Percentiles rank a stretch among this genome's conserved stretches.
phyloP scores from a whole-genome alignment of 805 yeast species.

The Monosporozyma aerobia region DNA sequence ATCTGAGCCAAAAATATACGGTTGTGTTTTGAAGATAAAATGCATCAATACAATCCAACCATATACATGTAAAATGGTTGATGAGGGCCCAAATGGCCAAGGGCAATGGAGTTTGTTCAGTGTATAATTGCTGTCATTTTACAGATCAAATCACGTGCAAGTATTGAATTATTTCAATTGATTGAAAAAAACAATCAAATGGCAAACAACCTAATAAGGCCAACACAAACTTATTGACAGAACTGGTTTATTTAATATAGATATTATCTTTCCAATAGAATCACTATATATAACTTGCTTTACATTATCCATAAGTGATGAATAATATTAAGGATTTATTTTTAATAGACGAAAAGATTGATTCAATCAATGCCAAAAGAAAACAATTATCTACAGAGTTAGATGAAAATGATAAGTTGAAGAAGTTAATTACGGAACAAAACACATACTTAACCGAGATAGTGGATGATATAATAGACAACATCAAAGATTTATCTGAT shows the following conservation, averaged over 20 bases:
- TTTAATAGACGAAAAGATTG: slow-evolving; percentile 20
- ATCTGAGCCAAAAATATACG: too few relatives aligned
- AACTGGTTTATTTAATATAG: background rate
- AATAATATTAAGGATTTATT: slow-evolving; percentile 20
- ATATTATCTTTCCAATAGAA: too few relatives aligned
- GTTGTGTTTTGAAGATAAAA: too few relatives aligned
- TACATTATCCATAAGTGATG: background rate
- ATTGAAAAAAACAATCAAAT: background rate
- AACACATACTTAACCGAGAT: slow-evolving; percentile 5
- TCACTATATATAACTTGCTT: background rate
- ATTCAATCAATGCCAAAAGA: slow-evolving; percentile 19
- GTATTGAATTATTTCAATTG: too few relatives aligned
- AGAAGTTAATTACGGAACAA: slow-evolving; percentile 1
- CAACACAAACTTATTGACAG: background rate
- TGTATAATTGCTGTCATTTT: too few relatives aligned
- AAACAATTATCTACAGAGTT: slow-evolving; percentile 13
- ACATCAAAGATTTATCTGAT: slow-evolving; percentile 9
- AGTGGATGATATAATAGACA: slow-evolving; percentile 15
- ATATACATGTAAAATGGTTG: too few relatives aligned
- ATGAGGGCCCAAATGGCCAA: too few relatives aligned
- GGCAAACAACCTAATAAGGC: background rate
- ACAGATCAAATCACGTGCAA: too few relatives aligned
- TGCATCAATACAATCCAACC: too few relatives aligned
- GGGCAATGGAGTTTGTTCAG: too few relatives aligned
- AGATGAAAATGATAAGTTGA: slow-evolving; percentile 9